These are phyloP conservation scores for Penicillium olsonii DNA, from an alignment of 2,329 filamentous ascomycete genomes.

Conservation along the genomic window DNA sequence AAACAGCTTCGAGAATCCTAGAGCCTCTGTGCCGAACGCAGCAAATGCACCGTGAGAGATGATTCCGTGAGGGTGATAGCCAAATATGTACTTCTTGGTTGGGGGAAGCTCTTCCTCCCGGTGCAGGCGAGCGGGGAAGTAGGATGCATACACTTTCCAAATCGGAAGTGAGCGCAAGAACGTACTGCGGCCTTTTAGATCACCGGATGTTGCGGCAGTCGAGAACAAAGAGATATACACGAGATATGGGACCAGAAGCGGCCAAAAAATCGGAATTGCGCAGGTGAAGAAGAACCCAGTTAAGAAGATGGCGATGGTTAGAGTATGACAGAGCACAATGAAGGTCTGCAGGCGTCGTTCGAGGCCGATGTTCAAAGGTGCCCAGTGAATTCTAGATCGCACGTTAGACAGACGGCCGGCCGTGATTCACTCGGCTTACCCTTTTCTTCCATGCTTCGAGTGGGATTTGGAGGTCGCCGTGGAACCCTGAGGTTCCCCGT, in stretches of 20 bases:
- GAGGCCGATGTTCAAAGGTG: conserved; percentile 73
- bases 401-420: background rate
- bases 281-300: conserved; percentile 88
- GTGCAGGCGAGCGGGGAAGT: conserved; percentile 87
- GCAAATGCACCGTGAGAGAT: conserved; percentile 95
- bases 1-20: conserved; percentile 84
- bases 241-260: conserved; percentile 73
- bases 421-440: background rate
- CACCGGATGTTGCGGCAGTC: conserved; percentile 73
- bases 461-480: conserved; percentile 1
- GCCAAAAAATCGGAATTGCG: conserved; percentile 90
- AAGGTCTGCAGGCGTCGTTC: conserved; percentile 74
- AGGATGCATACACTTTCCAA: conserved; percentile 88
- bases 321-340: conserved; percentile 72
- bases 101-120: conserved; percentile 77
- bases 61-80: conserved; percentile 96
- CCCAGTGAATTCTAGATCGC: conserved; percentile 70
- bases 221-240: conserved; percentile 77
- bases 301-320: conserved; percentile 69
- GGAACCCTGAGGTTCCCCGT: background rate
- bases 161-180: conserved; percentile 71
- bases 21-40: conserved; percentile 84
- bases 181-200: conserved; percentile 71
- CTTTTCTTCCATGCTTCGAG: conserved; percentile 3
- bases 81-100: conserved; percentile 91